phyloP scores from a whole-genome alignment of 2,329 filamentous ascomycete genomes.

The Diaporthe vexans region DNA sequence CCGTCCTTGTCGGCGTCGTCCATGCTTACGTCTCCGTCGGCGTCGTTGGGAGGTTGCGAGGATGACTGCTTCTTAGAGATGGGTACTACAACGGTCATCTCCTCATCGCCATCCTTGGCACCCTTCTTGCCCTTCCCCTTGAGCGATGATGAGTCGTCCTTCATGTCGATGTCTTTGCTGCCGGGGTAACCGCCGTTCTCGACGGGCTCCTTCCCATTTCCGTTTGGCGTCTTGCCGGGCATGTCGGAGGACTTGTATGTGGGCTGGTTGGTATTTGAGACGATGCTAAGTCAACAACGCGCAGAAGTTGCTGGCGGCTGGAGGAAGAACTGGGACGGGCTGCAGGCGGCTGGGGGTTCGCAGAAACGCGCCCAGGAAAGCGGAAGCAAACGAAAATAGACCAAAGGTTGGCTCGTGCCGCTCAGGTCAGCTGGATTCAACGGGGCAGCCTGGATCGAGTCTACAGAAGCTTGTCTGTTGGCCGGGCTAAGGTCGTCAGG shows the following conservation, averaged over 20 bases:
- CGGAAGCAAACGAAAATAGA: conserved; percentile 36
- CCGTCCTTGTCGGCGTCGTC: conserved; percentile 69
- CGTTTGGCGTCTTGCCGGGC: conserved; percentile 81
- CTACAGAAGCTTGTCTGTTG: conserved; percentile 16
- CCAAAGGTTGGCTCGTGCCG: conserved; percentile 37
- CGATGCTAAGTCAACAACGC: conserved; percentile 32
- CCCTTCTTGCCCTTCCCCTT: conserved; percentile 77
- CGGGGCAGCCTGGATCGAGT: conserved; percentile 28
- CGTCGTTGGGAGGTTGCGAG: conserved; percentile 68
- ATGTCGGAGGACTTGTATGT: conserved; percentile 58
- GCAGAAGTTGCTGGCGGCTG: conserved; percentile 35
- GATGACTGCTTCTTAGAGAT: conserved; percentile 77
- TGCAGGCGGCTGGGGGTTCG: conserved; percentile 23
- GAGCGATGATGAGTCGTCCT: conserved; percentile 63
- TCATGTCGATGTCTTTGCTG: conserved; percentile 80
- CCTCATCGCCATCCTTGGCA: conserved; percentile 77
- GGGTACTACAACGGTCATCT: conserved; percentile 86
- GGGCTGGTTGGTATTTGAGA: conserved; percentile 15
- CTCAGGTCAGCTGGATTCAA: conserved; percentile 39
- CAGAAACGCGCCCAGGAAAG: conserved; percentile 33
- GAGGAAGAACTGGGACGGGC: conserved; percentile 17
- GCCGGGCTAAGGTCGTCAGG: background rate
- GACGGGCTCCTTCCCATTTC: conserved; percentile 77
- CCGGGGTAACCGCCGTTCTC: conserved; percentile 76
- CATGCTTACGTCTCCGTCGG: conserved; percentile 81